phyloP scores from a whole-genome alignment of 2,329 filamentous ascomycete genomes.

The Ophiostoma sp. region DNA sequence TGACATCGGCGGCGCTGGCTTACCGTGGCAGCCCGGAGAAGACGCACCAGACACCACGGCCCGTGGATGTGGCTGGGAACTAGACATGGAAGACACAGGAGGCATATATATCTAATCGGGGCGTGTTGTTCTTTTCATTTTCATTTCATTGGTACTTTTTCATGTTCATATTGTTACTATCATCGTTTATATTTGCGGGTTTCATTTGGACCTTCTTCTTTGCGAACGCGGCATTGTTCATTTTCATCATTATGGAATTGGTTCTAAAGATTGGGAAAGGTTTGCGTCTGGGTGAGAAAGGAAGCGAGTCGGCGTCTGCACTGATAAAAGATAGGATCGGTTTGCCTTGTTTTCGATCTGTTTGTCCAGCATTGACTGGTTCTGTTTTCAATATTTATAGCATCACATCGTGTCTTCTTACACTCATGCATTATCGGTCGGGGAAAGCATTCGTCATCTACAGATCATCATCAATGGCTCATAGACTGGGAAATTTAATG shows the following conservation, averaged over 20 bases:
- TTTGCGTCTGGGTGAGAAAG: neutral
- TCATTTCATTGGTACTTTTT: neutral
- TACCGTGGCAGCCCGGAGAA: slow-evolving; percentile 65
- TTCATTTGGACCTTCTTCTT: neutral
- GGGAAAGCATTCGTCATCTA: neutral
- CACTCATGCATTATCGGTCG: neutral
- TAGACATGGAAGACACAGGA: neutral
- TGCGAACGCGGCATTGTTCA: neutral
- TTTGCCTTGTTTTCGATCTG: neutral
- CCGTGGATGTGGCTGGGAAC: slow-evolving; percentile 35
- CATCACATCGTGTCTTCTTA: neutral
- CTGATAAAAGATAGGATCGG: neutral
- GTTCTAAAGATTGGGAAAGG: neutral
- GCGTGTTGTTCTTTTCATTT: neutral
- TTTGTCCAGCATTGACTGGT: neutral
- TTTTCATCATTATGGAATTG: neutral
- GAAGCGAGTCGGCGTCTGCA: slow-evolving; percentile 1
- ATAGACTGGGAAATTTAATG: neutral
- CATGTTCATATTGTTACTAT: neutral
- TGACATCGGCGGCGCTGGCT: slow-evolving; percentile 46
- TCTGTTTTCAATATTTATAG: neutral
- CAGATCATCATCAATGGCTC: neutral
- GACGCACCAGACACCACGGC: slow-evolving; percentile 39
- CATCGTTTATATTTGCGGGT: neutral
- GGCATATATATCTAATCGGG: neutral